Conservation (phyloP, 345 rosid genomes). For the Murraya koenigii region DNA sequence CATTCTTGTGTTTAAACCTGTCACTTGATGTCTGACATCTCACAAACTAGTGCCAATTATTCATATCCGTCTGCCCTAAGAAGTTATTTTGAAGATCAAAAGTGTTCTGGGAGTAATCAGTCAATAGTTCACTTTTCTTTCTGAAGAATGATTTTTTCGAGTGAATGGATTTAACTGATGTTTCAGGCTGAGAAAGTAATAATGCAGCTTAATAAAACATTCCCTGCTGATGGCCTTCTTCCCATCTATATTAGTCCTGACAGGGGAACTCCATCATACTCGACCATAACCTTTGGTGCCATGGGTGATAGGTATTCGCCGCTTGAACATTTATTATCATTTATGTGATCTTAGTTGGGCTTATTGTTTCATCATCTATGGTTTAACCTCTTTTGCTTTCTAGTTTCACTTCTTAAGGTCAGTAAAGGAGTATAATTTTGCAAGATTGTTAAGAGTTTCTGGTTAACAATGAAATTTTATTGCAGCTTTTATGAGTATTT, state of each 20-base stretch:
- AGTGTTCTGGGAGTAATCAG: background rate
- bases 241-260: slow-evolving; percentile 83
- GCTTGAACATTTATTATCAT: background rate
- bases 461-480: slow-evolving; percentile 6
- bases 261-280: slow-evolving; percentile 51
- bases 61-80: background rate
- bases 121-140: background rate
- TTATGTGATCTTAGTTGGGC: background rate
- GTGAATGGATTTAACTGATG: background rate
- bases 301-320: slow-evolving; percentile 95
- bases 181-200: slow-evolving; percentile 88
- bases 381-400: background rate
- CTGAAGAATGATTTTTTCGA: background rate
- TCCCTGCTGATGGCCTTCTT: slow-evolving; percentile 91
- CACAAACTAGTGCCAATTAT: background rate
- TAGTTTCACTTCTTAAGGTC: background rate
- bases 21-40: background rate
- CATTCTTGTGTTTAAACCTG: background rate
- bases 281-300: slow-evolving; percentile 94
- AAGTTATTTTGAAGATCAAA: background rate
- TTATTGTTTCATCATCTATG: background rate
- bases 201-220: slow-evolving; percentile 60
- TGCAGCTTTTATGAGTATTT: slow-evolving; percentile 95
- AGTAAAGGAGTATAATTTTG: background rate
- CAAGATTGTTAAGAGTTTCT: background rate